phyloP scores from a whole-genome alignment of 169 alveolate species.

The Plasmodium gaboni region DNA sequence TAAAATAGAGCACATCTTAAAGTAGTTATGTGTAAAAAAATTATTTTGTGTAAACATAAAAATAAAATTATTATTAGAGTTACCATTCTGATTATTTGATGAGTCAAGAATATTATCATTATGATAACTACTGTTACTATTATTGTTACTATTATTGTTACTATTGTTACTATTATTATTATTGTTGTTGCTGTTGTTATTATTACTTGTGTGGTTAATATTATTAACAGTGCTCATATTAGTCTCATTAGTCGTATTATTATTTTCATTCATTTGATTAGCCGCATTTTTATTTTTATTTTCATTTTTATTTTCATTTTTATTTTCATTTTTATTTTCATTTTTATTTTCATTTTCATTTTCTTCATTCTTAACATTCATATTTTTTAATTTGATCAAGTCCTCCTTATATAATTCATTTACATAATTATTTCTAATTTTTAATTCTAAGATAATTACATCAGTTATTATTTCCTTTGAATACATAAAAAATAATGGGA shows the following conservation, averaged over 20 bases:
- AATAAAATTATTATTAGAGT: neutral
- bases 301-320: too few species aligned
- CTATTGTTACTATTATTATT: neutral
- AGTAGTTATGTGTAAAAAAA: slow-evolving; percentile 29
- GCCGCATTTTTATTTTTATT: neutral
- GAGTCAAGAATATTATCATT: too few species aligned
- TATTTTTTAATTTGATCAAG: slow-evolving; percentile 17
- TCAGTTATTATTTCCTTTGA: slow-evolving; percentile 65
- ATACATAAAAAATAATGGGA: slow-evolving; percentile 42
- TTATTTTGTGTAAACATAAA: slow-evolving; percentile 13
- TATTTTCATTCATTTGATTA: neutral
- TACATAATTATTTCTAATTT: slow-evolving; percentile 35
- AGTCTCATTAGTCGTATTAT: too few species aligned
- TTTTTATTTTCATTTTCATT: neutral
- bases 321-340: too few species aligned
- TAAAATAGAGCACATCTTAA: slow-evolving; percentile 62
- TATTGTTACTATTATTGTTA: too few species aligned
- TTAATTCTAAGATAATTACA: slow-evolving; percentile 32
- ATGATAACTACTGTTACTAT: too few species aligned
- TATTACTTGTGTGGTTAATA: too few species aligned
- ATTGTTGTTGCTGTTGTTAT: neutral
- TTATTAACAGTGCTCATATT: too few species aligned
- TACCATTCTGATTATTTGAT: neutral
- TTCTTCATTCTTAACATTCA: slow-evolving; percentile 3
- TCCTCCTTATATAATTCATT: slow-evolving; percentile 29